These are phyloP conservation scores for Marasmius fiardii DNA, from an alignment of 1,284 basidiomycete species.

Conservation along the genomic window DNA sequence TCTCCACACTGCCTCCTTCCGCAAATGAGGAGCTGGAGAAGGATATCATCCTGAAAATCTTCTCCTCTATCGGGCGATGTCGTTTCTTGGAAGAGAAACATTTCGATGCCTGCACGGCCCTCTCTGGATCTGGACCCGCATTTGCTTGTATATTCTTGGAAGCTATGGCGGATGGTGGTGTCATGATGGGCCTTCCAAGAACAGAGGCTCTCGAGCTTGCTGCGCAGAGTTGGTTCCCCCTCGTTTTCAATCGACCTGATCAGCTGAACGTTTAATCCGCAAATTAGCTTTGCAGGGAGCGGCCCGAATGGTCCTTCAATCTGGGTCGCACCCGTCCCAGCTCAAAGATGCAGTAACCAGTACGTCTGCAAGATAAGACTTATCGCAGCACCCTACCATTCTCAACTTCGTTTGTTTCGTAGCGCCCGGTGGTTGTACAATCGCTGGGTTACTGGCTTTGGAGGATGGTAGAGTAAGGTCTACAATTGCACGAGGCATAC, in stretches of 20 bases:
- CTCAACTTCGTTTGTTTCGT: constrained; percentile 7
- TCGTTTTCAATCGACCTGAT: constrained; percentile 2
- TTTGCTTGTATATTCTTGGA: constrained; percentile 97
- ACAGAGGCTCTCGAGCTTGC: constrained; percentile 93
- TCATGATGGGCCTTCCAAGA: constrained; percentile 99
- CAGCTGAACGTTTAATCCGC: background rate
- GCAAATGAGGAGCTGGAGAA: constrained; percentile 56
- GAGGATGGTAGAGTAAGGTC: constrained; percentile 95
- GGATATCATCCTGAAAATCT: constrained; percentile 86
- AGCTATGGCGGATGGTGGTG: constrained; percentile 98
- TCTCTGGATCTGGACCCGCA: constrained; percentile 95
- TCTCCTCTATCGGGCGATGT: constrained; percentile 92
- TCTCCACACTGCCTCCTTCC: constrained; percentile 65
- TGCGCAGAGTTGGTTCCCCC: constrained; percentile 76
- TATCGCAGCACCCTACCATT: constrained; percentile 3
- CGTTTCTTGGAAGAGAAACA: constrained; percentile 95
- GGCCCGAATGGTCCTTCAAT: constrained; percentile 92
- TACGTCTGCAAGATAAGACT: constrained; percentile 37
- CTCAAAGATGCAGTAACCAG: constrained; percentile 98
- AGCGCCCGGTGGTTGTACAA: constrained; percentile 99
- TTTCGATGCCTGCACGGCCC: constrained; percentile 97
- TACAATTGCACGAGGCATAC: constrained; percentile 94
- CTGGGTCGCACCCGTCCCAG: constrained; percentile 89
- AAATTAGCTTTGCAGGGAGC: constrained; percentile 95
- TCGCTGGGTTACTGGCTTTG: constrained; percentile 91